phyloP scores from a whole-genome alignment of 2,329 filamentous ascomycete species.

The Blastomyces emzantsi region DNA sequence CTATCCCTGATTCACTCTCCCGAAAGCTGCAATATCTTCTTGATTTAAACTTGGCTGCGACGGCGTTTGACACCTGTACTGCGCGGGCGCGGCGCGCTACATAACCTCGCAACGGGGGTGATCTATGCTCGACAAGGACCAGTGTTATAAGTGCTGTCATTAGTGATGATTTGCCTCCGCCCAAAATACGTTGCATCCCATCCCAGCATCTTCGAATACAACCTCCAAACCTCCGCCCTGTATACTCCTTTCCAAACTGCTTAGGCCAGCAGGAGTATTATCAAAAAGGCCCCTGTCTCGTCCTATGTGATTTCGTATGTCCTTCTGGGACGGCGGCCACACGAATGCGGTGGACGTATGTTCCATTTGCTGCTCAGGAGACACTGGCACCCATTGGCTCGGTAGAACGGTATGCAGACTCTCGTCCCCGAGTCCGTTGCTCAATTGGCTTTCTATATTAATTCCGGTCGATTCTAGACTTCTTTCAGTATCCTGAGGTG shows the following conservation, averaged over 20 bases:
- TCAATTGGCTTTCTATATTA: slow-evolving; percentile 3
- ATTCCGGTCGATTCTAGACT: slow-evolving; percentile 1
- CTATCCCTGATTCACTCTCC: background rate
- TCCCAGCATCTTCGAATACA: background rate
- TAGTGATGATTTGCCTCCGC: background rate
- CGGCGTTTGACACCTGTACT: too few relatives aligned
- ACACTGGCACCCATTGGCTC: background rate
- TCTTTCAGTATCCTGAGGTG: slow-evolving; percentile 3
- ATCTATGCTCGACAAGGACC: background rate
- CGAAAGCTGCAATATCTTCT: background rate
- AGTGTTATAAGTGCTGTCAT: background rate
- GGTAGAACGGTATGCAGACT: background rate
- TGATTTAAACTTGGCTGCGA: background rate
- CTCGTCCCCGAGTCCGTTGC: background rate
- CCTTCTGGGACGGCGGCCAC: background rate
- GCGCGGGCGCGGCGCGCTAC: background rate
- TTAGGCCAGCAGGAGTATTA: background rate
- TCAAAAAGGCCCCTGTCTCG: background rate
- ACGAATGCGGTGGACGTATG: slow-evolving; percentile 9
- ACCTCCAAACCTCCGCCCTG: background rate
- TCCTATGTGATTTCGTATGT: background rate
- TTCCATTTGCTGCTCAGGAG: background rate
- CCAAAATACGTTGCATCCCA: background rate
- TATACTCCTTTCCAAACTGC: background rate
- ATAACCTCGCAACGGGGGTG: background rate